These are phyloP conservation scores for Leishmania major DNA, from an alignment of 208 protist genomes.

Conservation along the genomic window DNA sequence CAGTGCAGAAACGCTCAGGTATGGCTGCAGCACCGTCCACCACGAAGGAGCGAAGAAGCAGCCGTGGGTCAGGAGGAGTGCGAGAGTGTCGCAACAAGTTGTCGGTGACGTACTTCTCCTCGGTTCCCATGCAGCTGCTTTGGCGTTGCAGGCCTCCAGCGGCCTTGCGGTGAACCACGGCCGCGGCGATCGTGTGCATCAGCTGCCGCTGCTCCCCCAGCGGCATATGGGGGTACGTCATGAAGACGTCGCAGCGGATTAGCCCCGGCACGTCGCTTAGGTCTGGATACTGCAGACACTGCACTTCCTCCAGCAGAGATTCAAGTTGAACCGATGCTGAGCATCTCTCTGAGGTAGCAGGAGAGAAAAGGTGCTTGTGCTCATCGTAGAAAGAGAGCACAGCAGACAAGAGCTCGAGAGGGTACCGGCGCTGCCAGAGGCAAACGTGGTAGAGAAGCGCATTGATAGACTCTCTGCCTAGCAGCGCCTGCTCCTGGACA, in stretches of 20 bases:
- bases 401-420: constrained; percentile 44
- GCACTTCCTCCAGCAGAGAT: constrained; percentile 53
- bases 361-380: constrained; percentile 17
- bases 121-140: background rate
- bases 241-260: constrained; percentile 77
- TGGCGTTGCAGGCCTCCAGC: background rate
- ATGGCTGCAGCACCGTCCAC: background rate
- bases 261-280: constrained; percentile 42
- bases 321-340: constrained; percentile 31
- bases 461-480: constrained; percentile 22
- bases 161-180: constrained; percentile 7
- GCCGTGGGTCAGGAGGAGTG: constrained; percentile 14
- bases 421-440: constrained; percentile 79
- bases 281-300: constrained; percentile 22
- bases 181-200: constrained; percentile 37
- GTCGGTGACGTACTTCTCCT: constrained; percentile 1
- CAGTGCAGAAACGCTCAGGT: constrained; percentile 15
- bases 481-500: constrained; percentile 3
- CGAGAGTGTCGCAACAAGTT: constrained; percentile 12
- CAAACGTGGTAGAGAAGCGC: constrained; percentile 57
- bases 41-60: constrained; percentile 30
- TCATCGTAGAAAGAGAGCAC: constrained; percentile 43
- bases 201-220: constrained; percentile 42
- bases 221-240: constrained; percentile 52
- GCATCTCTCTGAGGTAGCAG: background rate